Evolutionary conservation across 805 yeast species (phyloP), one percentile per base, ranked within the genome.

Genomic region (Debaryomyces prosopidis): DNA sequence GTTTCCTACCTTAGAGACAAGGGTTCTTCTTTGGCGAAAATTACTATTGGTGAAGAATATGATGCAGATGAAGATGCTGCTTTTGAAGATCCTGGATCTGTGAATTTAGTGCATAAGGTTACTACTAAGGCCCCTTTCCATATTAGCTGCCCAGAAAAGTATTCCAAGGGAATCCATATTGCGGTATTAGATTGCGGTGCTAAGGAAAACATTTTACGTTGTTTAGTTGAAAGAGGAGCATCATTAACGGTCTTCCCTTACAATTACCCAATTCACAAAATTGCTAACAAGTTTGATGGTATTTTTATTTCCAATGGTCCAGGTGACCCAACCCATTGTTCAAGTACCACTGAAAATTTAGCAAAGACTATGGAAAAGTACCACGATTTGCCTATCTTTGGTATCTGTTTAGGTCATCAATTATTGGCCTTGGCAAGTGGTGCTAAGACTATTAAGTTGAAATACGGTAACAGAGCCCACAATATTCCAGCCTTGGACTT

Each of bases 401-500:
- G 99, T 57, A 95, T 94, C 62, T 95, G 99, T 71, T 76, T 94
- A 55, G 99, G 99, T 36, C 99, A 94, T 73, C 99, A 95, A 75
- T 79, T 94, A 58, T 79, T 94, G 54, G 97, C 98, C 8, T 79
- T 92, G 51, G 99, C 99, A 11, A 79, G 90, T 12, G 99, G 98
- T 46, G 98, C 96, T 27, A 83, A 84, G 61, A 94, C 99, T 39
- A 66, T 85, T 60, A 94, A 95, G 72, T 77, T 94, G 79, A 91
- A 89, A 70, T 94, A 91, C 66, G 99, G 99, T 72, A 94, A 94
- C 79, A 86, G 99, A 73, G 99, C 97, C 20, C 99, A 95, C 73
- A 94, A 94, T 68, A 95, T 95, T 52, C 99, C 99, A 46, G 95
- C 96, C 11, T 79, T 91, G 64, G 96, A 92, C 66, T 68, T 91